Evolutionary conservation across 2,329 filamentous ascomycete species (phyloP).

Genomic region (Drechmeria coniospora): DNA sequence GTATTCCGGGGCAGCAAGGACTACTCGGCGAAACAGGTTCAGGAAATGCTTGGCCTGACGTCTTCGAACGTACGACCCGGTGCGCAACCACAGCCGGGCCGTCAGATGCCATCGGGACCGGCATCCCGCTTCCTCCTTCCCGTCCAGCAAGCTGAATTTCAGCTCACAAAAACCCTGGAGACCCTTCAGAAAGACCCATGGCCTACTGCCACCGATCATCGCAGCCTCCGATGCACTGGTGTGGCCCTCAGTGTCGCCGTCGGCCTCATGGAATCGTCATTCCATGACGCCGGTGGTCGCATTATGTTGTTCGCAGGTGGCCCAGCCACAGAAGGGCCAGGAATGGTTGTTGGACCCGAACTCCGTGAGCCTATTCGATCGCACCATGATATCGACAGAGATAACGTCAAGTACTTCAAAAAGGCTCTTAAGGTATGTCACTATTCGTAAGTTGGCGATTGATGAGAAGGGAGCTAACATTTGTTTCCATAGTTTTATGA

Average conservation of each 20-base stretch:
- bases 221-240: constrained; percentile 81
- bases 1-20: constrained; percentile 98
- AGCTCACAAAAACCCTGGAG: constrained; percentile 90
- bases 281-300: constrained; percentile 85
- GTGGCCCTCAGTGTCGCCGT: constrained; percentile 93
- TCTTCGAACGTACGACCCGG: constrained; percentile 59
- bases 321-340: constrained; percentile 86
- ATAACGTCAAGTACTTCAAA: constrained; percentile 99
- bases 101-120: constrained; percentile 61
- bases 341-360: constrained; percentile 92
- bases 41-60: constrained; percentile 89
- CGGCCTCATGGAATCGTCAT: constrained; percentile 82
- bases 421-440: constrained; percentile 75
- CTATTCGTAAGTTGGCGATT: no score
- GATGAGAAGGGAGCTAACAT: no score
- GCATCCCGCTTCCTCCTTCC: constrained; percentile 84
- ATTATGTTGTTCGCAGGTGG: constrained; percentile 97
- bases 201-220: constrained; percentile 88
- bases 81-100: constrained; percentile 58
- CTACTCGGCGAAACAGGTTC: constrained; percentile 95
- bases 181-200: constrained; percentile 93
- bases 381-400: constrained; percentile 95
- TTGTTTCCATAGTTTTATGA: constrained; percentile 63
- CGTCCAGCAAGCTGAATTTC: constrained; percentile 90
- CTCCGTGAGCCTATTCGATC: constrained; percentile 92